Evolutionary conservation across 140 eudicot species (phyloP).

Genomic region (Bidens hawaiensis): DNA sequence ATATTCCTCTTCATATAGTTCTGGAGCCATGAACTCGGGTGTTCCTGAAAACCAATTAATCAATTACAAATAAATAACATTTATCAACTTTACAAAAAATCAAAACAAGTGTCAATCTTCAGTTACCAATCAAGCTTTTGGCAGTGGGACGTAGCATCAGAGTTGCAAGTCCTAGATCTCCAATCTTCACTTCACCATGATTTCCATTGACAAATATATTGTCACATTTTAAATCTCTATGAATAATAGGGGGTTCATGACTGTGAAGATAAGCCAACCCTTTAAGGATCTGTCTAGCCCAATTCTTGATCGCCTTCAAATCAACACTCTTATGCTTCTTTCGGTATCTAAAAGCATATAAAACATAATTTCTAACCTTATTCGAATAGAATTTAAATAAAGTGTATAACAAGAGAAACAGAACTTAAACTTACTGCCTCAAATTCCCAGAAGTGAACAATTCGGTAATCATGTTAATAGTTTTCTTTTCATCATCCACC

Average conservation of each 20-base stretch:
- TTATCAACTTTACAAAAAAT: background rate
- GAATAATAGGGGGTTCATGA: slow-evolving; percentile 41
- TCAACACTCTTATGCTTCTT: slow-evolving; percentile 41
- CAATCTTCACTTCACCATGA: slow-evolving; percentile 40
- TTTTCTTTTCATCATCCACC: slow-evolving; percentile 41
- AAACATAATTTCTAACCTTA: background rate
- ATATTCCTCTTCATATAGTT: slow-evolving; percentile 41
- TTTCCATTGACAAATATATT: slow-evolving; percentile 39
- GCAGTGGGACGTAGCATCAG: slow-evolving; percentile 31
- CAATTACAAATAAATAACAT: background rate
- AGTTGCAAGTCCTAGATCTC: slow-evolving; percentile 46
- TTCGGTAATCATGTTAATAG: slow-evolving; percentile 49
- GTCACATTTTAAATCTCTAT: slow-evolving; percentile 40
- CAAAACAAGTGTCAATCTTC: background rate
- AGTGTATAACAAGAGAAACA: background rate
- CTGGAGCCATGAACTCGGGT: slow-evolving; percentile 46
- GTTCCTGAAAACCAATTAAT: slow-evolving; percentile 22
- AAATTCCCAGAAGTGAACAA: slow-evolving; percentile 52
- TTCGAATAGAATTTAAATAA: background rate
- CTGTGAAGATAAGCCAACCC: slow-evolving; percentile 40
- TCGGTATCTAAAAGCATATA: slow-evolving; percentile 27
- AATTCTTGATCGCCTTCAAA: slow-evolving; percentile 44
- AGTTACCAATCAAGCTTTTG: slow-evolving; percentile 33
- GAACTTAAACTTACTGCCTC: slow-evolving; percentile 50
- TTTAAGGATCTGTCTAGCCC: slow-evolving; percentile 41